These are phyloP conservation scores for Cadophora malorum DNA, from an alignment of 2,329 filamentous ascomycete genomes.

Conservation along the genomic window DNA sequence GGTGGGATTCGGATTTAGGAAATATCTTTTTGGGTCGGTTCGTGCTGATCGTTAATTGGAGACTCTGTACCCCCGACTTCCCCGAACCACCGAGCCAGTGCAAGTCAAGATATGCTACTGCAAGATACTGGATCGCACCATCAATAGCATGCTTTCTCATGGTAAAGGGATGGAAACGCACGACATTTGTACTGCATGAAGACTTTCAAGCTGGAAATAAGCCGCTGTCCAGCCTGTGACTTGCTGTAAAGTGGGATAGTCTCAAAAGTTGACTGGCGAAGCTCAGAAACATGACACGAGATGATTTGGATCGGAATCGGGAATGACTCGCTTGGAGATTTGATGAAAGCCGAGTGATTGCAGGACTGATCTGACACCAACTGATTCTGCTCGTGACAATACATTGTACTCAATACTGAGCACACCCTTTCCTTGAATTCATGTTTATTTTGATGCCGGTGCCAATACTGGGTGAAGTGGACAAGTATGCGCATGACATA, in stretches of 20 bases:
- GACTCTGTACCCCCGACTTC: neutral
- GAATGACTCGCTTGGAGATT: too few relatives aligned
- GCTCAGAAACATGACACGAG: too few relatives aligned
- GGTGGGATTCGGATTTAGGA: neutral
- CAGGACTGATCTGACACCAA: too few relatives aligned
- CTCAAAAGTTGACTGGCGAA: too few relatives aligned
- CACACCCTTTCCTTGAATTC: neutral
- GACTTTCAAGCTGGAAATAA: too few relatives aligned
- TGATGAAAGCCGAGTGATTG: too few relatives aligned
- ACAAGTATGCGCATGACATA: neutral
- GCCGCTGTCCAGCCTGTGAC: too few relatives aligned
- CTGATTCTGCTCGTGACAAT: neutral
- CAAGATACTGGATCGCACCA: neutral
- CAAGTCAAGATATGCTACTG: neutral
- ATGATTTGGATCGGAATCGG: too few relatives aligned
- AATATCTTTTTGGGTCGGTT: neutral
- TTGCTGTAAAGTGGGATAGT: too few relatives aligned
- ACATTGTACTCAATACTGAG: neutral
- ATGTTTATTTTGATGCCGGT: neutral
- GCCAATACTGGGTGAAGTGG: neutral
- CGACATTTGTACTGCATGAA: neutral
- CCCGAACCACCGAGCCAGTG: neutral
- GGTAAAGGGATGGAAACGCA: neutral
- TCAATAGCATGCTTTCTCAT: neutral
- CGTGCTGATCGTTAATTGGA: constrained; percentile 1